Base-by-base conservation (phyloP, 208 protist genomes). In the Leishmania gerbilli region DNA sequence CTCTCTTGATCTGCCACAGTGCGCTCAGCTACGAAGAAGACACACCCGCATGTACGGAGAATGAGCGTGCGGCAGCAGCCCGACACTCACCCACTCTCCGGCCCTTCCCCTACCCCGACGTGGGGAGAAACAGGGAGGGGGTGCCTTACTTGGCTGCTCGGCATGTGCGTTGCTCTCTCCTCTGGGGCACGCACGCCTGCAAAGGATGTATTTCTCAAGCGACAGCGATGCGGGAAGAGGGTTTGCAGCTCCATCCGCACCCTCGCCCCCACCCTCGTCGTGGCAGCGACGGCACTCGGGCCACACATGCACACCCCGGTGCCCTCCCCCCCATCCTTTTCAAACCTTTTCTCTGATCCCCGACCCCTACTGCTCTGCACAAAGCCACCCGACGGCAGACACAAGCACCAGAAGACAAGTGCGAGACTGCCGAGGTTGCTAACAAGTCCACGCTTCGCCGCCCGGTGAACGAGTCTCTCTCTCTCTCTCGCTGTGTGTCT, bases 311-410 rank as follows among this genome's bases (percentile, higher is more conserved):
- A 47, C 67, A 71, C 40, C 21, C 40, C 19, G 40, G 24, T 31
- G 17, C 7, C 7, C 5, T 40, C 15, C 65, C 7, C 31, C 37
- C 11, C 24, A n/a, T 40, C 40, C 9, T 2, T 47, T 71, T n/a
- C 13, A 6, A 40, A 15, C 21, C 40, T 47, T 7, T 15, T 71
- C 24, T 1, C 67, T 49, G 37, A 24, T 47, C 21, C 21, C 34
- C 11, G 40, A 6, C 67, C 40, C 37, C 42, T n/a, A 47, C 67
- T 9, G 67, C 40, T 31, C 40, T 47, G 67, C 67, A 71, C 37
- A 11, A 42, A 71, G 40, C 40, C 67, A 71, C 67, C n/a, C 67
- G 67, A 71, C 67, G 67, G 67, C 67, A n/a, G 19, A n/a, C 37
- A 27, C 40, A n/a, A 47, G 34, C 31, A 31, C 24, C 24, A 51